Conservation (phyloP, 345 rosid genomes). For the Geranium rotundifolium region DNA sequence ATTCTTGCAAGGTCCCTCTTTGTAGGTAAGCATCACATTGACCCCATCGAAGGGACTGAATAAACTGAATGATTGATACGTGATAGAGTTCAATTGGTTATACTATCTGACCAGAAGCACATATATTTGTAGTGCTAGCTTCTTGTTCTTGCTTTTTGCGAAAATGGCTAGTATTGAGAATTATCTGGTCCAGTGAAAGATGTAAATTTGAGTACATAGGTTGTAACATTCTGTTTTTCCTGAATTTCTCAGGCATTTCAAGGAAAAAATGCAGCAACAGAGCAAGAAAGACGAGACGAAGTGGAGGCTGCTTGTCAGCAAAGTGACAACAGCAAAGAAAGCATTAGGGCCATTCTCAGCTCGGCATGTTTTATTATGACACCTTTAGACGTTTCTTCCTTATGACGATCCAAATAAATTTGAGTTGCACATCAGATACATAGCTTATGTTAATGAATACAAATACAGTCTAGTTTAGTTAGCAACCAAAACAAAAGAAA, state of each 20-base stretch:
- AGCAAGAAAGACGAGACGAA: constrained; percentile 61
- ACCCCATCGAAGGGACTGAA: no score
- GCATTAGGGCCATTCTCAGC: constrained; percentile 39
- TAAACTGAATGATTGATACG: no score
- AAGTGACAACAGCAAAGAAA: constrained; percentile 48
- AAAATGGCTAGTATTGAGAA: constrained; percentile 17
- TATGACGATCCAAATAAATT: no score
- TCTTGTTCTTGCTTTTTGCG: no score
- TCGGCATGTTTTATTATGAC: constrained; percentile 24
- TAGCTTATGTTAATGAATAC: neutral
- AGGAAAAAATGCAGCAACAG: constrained; percentile 54
- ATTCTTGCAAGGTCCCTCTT: constrained; percentile 76
- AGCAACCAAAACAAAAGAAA: no score
- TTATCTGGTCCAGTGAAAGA: no score
- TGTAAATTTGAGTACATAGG: neutral
- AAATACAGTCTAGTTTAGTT: neutral
- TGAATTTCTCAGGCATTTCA: constrained; percentile 44
- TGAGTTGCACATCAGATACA: neutral
- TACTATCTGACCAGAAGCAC: constrained; percentile 19
- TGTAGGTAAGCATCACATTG: constrained; percentile 43
- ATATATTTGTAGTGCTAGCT: no score
- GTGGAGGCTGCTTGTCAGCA: constrained; percentile 62
- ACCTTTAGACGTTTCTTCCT: neutral
- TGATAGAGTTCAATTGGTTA: no score
- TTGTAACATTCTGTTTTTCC: neutral